A percentile compares a stretch with the other conserved stretches of the same genome.
phyloP scores from a whole-genome alignment of 2,329 filamentous ascomycete genomes.

The Chalara sp. region DNA sequence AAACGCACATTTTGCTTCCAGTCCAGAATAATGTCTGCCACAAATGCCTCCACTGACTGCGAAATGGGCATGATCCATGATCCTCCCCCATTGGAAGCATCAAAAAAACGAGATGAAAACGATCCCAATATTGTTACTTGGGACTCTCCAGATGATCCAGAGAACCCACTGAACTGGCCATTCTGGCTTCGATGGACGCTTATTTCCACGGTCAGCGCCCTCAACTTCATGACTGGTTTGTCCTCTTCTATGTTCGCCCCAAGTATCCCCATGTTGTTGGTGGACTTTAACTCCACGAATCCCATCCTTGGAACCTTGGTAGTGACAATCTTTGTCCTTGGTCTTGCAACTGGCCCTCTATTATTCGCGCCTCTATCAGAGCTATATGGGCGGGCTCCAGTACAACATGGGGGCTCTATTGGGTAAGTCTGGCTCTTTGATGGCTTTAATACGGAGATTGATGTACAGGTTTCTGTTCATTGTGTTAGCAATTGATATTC shows the following conservation, averaged over 20 bases:
- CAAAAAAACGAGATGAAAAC: not conserved
- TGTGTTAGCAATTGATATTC: not conserved
- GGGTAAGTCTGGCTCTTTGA: not conserved
- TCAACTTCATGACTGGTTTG: not conserved
- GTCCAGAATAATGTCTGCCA: too few relatives aligned
- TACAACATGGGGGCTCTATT: conserved; percentile 31
- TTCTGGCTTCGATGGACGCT: not conserved
- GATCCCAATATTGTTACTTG: conserved; percentile 1
- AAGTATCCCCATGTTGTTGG: conserved; percentile 37
- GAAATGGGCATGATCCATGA: too few relatives aligned
- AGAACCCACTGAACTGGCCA: conserved; percentile 3
- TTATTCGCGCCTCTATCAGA: conserved; percentile 45
- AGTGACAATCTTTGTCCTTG: conserved; percentile 12
- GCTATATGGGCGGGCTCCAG: conserved; percentile 43
- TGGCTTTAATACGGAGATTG: not conserved
- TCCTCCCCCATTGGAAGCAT: too few relatives aligned
- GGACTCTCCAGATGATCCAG: conserved; percentile 1
- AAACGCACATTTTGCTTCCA: too few relatives aligned
- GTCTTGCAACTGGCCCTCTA: conserved; percentile 9
- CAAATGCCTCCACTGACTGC: too few relatives aligned
- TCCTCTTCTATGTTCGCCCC: conserved; percentile 33
- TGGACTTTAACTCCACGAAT: conserved; percentile 35
- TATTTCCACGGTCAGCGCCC: not conserved
- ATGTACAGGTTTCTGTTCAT: not conserved
- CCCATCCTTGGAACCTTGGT: conserved; percentile 28